A percentile compares a stretch with the other conserved stretches of the same genome.
These are phyloP conservation scores for Lentinula aciculospora DNA, from an alignment of 768 basidiomycete species.

Conservation along the genomic window DNA sequence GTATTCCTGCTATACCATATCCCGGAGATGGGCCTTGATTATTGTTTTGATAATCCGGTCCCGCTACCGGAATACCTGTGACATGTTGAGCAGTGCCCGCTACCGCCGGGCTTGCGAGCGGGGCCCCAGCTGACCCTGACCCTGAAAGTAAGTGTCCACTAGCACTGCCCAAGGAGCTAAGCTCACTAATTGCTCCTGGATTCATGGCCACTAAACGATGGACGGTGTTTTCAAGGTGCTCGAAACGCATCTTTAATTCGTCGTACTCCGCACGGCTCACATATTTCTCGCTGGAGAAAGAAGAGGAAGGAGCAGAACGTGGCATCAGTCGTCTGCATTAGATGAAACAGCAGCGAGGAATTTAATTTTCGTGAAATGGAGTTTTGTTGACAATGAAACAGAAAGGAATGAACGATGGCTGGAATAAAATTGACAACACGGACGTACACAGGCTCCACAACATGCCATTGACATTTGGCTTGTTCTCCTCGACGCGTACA, in stretches of 20 bases:
- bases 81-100: background rate
- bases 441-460: constrained; percentile 73
- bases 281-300: constrained; percentile 61
- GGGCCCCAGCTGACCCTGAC: background rate
- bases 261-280: constrained; percentile 75
- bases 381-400: constrained; percentile 10
- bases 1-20: background rate
- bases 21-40: constrained; percentile 7
- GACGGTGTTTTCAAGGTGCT: constrained; percentile 53
- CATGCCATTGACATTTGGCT: constrained; percentile 77
- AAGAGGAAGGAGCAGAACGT: constrained; percentile 8
- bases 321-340: constrained; percentile 4
- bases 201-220: constrained; percentile 28
- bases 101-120: background rate
- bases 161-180: constrained; percentile 7
- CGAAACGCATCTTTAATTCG: constrained; percentile 61
- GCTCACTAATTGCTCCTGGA: constrained; percentile 13
- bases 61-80: background rate
- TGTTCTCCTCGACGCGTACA: constrained; percentile 78
- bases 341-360: constrained; percentile 6
- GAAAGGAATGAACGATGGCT: constrained; percentile 10
- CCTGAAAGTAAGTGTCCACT: background rate
- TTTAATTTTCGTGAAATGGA: constrained; percentile 1
- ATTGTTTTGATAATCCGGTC: background rate
- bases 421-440: constrained; percentile 7